Base-by-base conservation (phyloP, 2,329 filamentous ascomycete genomes). In the Grosmannia serpens region DNA sequence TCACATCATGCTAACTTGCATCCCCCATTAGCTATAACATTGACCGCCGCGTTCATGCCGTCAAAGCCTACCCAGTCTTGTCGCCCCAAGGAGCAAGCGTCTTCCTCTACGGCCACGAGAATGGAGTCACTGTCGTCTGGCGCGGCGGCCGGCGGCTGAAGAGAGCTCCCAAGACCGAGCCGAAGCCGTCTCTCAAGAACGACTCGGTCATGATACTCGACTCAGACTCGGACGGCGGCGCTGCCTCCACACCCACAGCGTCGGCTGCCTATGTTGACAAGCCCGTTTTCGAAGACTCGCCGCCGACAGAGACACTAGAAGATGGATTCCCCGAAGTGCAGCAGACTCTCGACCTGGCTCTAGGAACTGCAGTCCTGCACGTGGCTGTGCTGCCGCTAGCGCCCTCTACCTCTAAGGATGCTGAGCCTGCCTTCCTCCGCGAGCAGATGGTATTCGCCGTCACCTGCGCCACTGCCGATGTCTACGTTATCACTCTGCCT, bases 31-130 rank as follows among this genome's bases (percentile, higher is more conserved):
- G 83, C 60, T 85, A 85, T 64, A 79, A 83, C 59, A 70, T 85
- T 35, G 72, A 77, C 49, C 75, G 79, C 60, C 80, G 83, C 60
- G 74, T 84, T 53, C 75, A 85, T 68, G 75, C 82, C 65, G 75
- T 84, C 55, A 80, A 83, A 64, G 77, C 77, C 4, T 86, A 86
- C 65, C 84, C 84, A 1, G 73, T 84, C 22, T 75, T 76, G 59
- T 84, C 83, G 1, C 77, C 82, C 1, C 84, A 87, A 65, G 83
- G 83, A 41, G 83, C 84, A 8, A 82, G 78, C 2, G 77, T 86
- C 65, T 67, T 86, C 29, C 70, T 87, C 51, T 85, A 85, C 64
- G 83, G 80, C 52, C 83, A 86, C 64, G 81, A 85, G 60, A 82
- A 79, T 67, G 84, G 84, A 51, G 70, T 85, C 49, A 82, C 78